Evolutionary conservation across 1,139 yeast genomes (phyloP).

Genomic region (Debaryomyces subglobosus): DNA sequence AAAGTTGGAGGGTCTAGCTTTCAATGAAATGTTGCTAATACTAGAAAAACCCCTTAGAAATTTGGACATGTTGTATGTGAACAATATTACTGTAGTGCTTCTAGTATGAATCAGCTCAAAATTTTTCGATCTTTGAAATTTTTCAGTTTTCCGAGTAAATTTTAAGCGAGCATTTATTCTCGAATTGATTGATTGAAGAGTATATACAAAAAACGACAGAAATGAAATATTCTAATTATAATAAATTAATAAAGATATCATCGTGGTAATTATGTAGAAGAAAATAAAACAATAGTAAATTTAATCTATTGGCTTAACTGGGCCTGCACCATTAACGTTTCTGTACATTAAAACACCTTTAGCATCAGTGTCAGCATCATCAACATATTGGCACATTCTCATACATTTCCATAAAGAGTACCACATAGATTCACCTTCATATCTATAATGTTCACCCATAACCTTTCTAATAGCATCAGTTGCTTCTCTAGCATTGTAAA

Average conservation of each 20-base stretch:
- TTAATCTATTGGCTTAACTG: conserved; percentile 33
- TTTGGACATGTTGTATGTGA: conserved; percentile 13
- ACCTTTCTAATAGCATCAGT: conserved; percentile 77
- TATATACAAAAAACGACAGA: conserved; percentile 1
- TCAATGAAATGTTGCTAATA: conserved; percentile 8
- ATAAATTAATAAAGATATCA: background rate
- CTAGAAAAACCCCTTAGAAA: conserved; percentile 13
- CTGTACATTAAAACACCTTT: conserved; percentile 79
- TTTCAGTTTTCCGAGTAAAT: conserved; percentile 3
- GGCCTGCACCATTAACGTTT: conserved; percentile 57
- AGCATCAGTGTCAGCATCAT: conserved; percentile 54
- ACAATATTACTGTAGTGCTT: background rate
- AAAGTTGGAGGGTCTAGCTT: conserved; percentile 1
- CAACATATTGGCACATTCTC: conserved; percentile 81
- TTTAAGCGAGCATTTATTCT: conserved; percentile 2
- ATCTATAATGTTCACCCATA: conserved; percentile 77
- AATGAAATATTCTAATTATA: background rate
- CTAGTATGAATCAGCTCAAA: background rate
- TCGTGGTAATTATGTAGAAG: background rate
- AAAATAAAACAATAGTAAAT: background rate
- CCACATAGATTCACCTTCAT: conserved; percentile 74
- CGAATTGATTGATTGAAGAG: background rate
- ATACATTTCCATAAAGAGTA: conserved; percentile 68
- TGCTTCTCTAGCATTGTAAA: conserved; percentile 83
- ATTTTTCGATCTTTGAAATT: conserved; percentile 4